Evolutionary conservation across 257 asterid species (phyloP).

Genomic region (Solanum habrochaites): DNA sequence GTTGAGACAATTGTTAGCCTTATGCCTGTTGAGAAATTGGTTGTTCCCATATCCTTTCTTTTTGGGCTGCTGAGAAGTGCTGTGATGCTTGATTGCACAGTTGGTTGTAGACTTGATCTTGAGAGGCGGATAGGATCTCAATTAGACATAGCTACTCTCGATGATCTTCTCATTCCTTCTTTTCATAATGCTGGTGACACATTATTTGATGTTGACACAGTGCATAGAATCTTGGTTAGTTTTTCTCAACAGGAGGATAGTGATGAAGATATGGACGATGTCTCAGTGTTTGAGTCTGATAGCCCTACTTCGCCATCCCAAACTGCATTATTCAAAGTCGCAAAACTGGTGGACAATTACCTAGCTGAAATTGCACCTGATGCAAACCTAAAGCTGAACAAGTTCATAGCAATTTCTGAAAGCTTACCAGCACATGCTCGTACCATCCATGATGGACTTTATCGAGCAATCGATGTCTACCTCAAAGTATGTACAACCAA

Average conservation of each 20-base stretch:
- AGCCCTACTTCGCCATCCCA: constrained; percentile 75
- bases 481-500: constrained; percentile 54
- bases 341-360: constrained; percentile 72
- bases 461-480: constrained; percentile 86
- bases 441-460: constrained; percentile 62
- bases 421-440: constrained; percentile 75
- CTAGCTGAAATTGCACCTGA: constrained; percentile 94
- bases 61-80: constrained; percentile 75
- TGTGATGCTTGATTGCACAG: constrained; percentile 67
- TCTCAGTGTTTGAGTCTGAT: constrained; percentile 56
- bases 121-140: constrained; percentile 83
- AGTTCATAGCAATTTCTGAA: constrained; percentile 73
- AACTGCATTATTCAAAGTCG: constrained; percentile 62
- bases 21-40: constrained; percentile 77
- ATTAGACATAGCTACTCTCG: constrained; percentile 70
- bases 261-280: constrained; percentile 74
- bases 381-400: constrained; percentile 64
- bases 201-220: constrained; percentile 74
- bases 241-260: constrained; percentile 80
- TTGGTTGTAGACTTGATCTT: constrained; percentile 63
- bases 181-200: constrained; percentile 72
- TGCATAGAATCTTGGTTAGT: constrained; percentile 64
- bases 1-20: constrained; percentile 79
- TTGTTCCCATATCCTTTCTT: constrained; percentile 68
- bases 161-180: constrained; percentile 85